These are phyloP conservation scores for Skeletonema potamos DNA, from an alignment of 108 stramenopile genomes.

Conservation along the genomic window DNA sequence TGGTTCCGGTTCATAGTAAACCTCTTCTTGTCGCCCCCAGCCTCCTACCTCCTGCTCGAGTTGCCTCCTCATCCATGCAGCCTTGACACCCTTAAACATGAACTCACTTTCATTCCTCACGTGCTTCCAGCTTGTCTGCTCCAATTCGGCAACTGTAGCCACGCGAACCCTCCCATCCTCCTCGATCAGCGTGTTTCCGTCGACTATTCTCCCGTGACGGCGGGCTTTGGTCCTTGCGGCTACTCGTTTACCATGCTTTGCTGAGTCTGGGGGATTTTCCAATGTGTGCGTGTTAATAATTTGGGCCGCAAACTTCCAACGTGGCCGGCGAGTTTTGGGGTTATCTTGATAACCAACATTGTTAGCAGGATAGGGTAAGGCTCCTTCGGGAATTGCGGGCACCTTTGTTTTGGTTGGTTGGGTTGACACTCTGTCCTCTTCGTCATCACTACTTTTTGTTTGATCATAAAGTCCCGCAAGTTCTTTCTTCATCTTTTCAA, in stretches of 20 bases:
- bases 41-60: slow-evolving; percentile 60
- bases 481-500: slow-evolving; percentile 26
- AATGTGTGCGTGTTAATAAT: slow-evolving; percentile 71
- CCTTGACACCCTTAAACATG: slow-evolving; percentile 68
- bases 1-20: slow-evolving; percentile 13
- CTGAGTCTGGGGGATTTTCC: slow-evolving; percentile 28
- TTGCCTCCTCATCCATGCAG: slow-evolving; percentile 71
- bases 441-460: not conserved
- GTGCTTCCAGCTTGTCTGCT: slow-evolving; percentile 77
- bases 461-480: slow-evolving; percentile 6
- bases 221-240: slow-evolving; percentile 34
- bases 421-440: slow-evolving; percentile 2
- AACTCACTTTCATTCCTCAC: slow-evolving; percentile 62
- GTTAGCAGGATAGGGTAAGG: slow-evolving; percentile 50
- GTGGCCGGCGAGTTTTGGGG: slow-evolving; percentile 43
- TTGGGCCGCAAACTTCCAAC: slow-evolving; percentile 84
- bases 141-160: slow-evolving; percentile 74
- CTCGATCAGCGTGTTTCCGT: slow-evolving; percentile 75
- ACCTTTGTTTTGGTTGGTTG: slow-evolving; percentile 12
- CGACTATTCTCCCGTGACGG: slow-evolving; percentile 41
- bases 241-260: slow-evolving; percentile 13
- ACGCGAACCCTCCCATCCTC: slow-evolving; percentile 63
- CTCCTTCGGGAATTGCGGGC: slow-evolving; percentile 21
- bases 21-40: slow-evolving; percentile 64
- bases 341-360: slow-evolving; percentile 25